Percentiles rank a stretch among this genome's conserved stretches.
These are phyloP conservation scores for Aspergillus ustus DNA, from an alignment of 2,329 filamentous ascomycete species.

Conservation along the genomic window DNA sequence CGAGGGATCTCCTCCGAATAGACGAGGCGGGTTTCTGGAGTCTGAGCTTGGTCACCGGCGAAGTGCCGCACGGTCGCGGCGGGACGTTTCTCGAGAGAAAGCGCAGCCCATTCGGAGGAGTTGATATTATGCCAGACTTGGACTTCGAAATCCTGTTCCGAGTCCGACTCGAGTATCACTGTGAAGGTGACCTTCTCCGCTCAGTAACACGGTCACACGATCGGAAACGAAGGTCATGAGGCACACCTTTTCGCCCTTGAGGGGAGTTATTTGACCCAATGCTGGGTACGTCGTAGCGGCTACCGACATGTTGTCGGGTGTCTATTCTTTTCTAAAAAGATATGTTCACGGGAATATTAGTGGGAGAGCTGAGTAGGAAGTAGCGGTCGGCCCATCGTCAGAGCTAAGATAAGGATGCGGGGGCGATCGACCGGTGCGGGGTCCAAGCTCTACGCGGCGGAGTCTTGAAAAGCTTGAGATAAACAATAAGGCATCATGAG, in stretches of 20 bases:
- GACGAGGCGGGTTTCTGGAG: slow-evolving; percentile 37
- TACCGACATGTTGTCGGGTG: slow-evolving; percentile 50
- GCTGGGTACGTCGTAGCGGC: slow-evolving; percentile 70
- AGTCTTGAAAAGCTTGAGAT: not conserved
- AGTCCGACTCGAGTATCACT: slow-evolving; percentile 70
- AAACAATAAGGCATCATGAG: not conserved
- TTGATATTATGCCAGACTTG: slow-evolving; percentile 74
- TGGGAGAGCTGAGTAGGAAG: not conserved
- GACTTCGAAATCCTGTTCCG: slow-evolving; percentile 69
- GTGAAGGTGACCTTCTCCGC: slow-evolving; percentile 60
- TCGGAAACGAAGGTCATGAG: not conserved
- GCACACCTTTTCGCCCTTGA: slow-evolving; percentile 48
- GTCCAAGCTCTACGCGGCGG: not conserved
- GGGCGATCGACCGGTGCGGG: not conserved
- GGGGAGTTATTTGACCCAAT: slow-evolving; percentile 72
- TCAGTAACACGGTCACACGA: not conserved
- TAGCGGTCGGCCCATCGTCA: not conserved
- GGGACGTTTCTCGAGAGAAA: slow-evolving; percentile 55
- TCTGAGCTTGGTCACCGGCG: slow-evolving; percentile 25
- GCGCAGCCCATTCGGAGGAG: slow-evolving; percentile 62
- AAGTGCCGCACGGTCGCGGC: slow-evolving; percentile 35
- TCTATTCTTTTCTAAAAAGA: not conserved
- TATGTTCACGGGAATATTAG: not conserved
- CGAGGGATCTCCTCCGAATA: slow-evolving; percentile 38
- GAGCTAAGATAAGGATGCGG: slow-evolving; percentile 1